Evolutionary conservation across 768 basidiomycete species (phyloP).

Genomic region (Kwoniella bestiolae): DNA sequence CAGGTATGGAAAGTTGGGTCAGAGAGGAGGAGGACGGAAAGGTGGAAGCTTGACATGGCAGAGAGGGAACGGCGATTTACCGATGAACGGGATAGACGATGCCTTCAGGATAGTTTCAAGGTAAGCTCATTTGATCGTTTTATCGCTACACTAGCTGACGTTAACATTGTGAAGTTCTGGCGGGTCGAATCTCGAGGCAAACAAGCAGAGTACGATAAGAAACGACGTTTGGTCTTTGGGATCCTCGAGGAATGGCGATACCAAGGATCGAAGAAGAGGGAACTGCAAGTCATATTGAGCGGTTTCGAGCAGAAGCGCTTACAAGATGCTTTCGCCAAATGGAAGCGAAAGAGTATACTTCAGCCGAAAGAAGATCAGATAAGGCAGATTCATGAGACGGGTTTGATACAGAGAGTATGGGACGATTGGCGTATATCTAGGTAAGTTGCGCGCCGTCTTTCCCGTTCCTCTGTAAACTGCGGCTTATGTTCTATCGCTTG

Average conservation of each 20-base stretch:
- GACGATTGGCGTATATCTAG: conserved; percentile 23
- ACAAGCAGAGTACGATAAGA: background rate
- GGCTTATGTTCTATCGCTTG: background rate
- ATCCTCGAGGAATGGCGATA: conserved; percentile 15
- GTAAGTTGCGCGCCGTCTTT: background rate
- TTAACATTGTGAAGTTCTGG: conserved; percentile 19
- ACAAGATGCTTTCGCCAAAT: conserved; percentile 1
- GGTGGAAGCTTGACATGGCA: conserved; percentile 41
- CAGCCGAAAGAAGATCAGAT: conserved; percentile 13
- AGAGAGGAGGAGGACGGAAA: conserved; percentile 20
- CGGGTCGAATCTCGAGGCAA: conserved; percentile 17
- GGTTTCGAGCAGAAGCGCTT: background rate
- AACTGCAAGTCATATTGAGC: background rate
- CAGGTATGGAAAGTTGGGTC: conserved; percentile 29
- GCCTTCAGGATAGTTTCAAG: conserved; percentile 7
- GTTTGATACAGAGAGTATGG: conserved; percentile 17
- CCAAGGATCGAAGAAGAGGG: background rate
- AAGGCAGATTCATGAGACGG: background rate
- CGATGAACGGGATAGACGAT: background rate
- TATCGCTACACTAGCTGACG: background rate
- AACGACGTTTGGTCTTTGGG: background rate
- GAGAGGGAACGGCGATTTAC: conserved; percentile 29
- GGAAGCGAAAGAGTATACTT: conserved; percentile 19
- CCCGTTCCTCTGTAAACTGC: background rate
- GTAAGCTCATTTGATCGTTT: conserved; percentile 22